Evolutionary conservation across 2,329 filamentous ascomycete species (phyloP), one percentile per base, ranked within the genome.

Genomic region (Botrytis byssoidea): DNA sequence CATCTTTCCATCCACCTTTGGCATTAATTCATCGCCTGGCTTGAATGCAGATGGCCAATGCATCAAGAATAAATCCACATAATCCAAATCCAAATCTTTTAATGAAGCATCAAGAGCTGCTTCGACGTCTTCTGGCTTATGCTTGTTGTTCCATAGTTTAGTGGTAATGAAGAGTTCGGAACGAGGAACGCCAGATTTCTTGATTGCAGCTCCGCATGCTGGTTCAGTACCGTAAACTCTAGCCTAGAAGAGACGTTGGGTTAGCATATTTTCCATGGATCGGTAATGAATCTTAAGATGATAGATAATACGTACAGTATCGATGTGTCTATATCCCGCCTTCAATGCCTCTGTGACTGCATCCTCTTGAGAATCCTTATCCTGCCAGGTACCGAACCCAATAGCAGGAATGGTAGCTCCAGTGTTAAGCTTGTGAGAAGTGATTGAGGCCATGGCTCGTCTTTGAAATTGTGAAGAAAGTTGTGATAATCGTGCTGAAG

Each of bases 21-120:
- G 78, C 63, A 80, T 76, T 18, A 77, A 59, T 12, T 77, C 74
- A 10, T 75, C 92, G 46, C 92, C 87, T 10, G 92, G 91, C 83
- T 95, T 95, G 89, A 95, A 90, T 67, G 92, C 89, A 63, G 94
- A 85, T 12, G 93, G 92, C 93, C 93, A 96, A 84, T 97, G 93
- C 85, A 97, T 88, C 51, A 97, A 86, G 81, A 89, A 94, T 73
- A 97, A 85, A 81, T 97, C 94, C 8, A 97, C 87, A 81, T 97
- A 95, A 77, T 94, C 91, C 68, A 96, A 85, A 2, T 92, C 92
- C 48, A 97, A 84, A 75, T 88, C 87, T 83, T 91, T 88, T 81
- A 96, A 85, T 78, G 90, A 92, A 86, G 91, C 90, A 77, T 93
- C 89, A 51, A 96, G 86, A 46, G 88, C 90, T 57, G 75, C 74